phyloP scores from a whole-genome alignment of 768 basidiomycete genomes.

The Mycena galopus region DNA sequence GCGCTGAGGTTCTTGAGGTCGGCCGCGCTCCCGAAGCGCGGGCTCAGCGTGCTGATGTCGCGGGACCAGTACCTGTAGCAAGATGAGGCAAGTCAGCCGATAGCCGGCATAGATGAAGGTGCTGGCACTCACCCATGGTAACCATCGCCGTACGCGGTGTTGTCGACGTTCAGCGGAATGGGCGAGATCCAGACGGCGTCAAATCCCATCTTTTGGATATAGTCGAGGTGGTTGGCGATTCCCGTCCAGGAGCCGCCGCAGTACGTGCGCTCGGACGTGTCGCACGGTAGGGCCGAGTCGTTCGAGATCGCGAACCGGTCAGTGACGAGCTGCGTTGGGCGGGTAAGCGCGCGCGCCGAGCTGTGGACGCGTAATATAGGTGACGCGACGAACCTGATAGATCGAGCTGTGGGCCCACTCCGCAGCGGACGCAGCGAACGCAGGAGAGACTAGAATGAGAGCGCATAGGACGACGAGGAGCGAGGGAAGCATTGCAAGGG shows the following conservation, averaged over 20 bases:
- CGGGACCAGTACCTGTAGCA: conserved; percentile 55
- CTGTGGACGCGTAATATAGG: no score
- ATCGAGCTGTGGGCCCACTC: conserved; percentile 68
- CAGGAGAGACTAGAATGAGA: conserved; percentile 38
- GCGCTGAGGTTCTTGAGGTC: conserved; percentile 77
- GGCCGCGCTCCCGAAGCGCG: conserved; percentile 76
- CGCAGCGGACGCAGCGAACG: conserved; percentile 58
- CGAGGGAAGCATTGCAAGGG: conserved; percentile 18
- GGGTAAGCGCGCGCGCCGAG: not conserved
- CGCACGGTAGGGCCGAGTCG: conserved; percentile 61
- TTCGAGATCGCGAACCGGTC: conserved; percentile 75
- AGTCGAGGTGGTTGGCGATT: conserved; percentile 75
- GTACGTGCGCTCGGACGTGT: conserved; percentile 66
- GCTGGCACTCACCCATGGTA: conserved; percentile 79
- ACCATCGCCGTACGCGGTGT: conserved; percentile 75
- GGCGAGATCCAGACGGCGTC: conserved; percentile 87
- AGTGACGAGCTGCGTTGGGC: conserved; percentile 61
- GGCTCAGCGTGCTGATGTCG: conserved; percentile 74
- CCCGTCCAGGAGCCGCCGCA: conserved; percentile 82
- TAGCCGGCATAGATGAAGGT: not conserved
- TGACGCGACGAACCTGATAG: conserved; percentile 56
- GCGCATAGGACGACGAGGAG: conserved; percentile 21
- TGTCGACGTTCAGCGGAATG: conserved; percentile 72
- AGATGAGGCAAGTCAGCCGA: not conserved
- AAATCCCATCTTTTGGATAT: conserved; percentile 81